A percentile compares a stretch with the other conserved stretches of the same genome.
phyloP scores from a whole-genome alignment of 2,329 filamentous ascomycete species.

The Epichloe bromicola region DNA sequence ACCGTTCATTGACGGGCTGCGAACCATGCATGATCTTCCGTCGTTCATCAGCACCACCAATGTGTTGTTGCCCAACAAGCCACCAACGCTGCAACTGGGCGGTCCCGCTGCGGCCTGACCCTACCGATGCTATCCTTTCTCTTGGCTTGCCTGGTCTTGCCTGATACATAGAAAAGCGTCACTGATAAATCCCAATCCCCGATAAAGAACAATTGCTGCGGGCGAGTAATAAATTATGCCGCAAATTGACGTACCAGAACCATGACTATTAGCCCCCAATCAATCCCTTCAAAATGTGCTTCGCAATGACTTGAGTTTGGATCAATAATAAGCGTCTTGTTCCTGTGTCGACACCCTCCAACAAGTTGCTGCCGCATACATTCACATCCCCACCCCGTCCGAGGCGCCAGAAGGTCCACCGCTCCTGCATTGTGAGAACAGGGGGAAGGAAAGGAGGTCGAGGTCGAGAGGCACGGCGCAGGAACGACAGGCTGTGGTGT shows the following conservation, averaged over 20 bases:
- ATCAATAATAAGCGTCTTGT: neutral
- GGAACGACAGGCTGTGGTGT: too few relatives aligned
- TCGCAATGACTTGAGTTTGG: too few relatives aligned
- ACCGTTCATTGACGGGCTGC: slow-evolving; percentile 8
- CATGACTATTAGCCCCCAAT: neutral
- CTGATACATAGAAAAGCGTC: too few relatives aligned
- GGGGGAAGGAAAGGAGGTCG: neutral
- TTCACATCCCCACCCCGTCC: neutral
- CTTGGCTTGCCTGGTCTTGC: too few relatives aligned
- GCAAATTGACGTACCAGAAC: too few relatives aligned
- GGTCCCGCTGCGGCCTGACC: neutral
- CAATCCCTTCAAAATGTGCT: neutral
- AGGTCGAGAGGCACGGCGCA: neutral
- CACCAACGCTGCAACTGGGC: neutral
- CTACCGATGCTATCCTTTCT: too few relatives aligned
- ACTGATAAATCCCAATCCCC: too few relatives aligned
- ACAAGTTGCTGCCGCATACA: too few relatives aligned
- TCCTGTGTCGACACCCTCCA: neutral
- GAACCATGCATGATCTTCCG: slow-evolving; percentile 9
- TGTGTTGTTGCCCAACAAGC: slow-evolving; percentile 7
- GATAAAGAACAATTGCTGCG: neutral
- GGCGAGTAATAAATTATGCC: neutral
- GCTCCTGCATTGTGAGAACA: neutral
- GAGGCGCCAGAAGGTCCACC: neutral
- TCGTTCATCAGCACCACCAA: slow-evolving; percentile 7